These are phyloP conservation scores for Nothomitra cinnamomea DNA, from an alignment of 2,329 filamentous ascomycete species.

Conservation along the genomic window DNA sequence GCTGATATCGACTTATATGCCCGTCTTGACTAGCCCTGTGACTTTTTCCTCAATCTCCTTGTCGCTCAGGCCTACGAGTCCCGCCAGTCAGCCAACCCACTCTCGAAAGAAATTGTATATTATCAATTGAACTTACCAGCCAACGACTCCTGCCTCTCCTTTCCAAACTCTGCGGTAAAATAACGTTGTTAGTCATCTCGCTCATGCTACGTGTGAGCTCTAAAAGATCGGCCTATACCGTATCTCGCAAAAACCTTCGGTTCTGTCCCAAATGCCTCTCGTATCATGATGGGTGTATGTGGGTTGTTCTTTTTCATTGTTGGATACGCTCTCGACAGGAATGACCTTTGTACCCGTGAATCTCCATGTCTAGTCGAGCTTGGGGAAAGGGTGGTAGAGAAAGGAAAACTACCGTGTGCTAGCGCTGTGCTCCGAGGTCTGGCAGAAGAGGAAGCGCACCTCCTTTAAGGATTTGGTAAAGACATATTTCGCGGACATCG, in stretches of 20 bases:
- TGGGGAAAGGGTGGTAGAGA: background rate
- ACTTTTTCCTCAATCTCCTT: slow-evolving; percentile 55
- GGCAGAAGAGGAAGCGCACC: slow-evolving; percentile 93
- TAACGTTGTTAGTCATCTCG: background rate
- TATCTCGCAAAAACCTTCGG: slow-evolving; percentile 88
- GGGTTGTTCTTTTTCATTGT: slow-evolving; percentile 99
- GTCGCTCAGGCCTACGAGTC: slow-evolving; percentile 41
- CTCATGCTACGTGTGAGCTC: background rate
- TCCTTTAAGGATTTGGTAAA: slow-evolving; percentile 84
- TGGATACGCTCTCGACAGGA: slow-evolving; percentile 80
- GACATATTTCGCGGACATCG: slow-evolving; percentile 83
- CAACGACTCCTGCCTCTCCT: slow-evolving; percentile 48
- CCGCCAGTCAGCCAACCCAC: slow-evolving; percentile 8
- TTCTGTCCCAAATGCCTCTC: slow-evolving; percentile 71
- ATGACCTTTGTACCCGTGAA: slow-evolving; percentile 43
- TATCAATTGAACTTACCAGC: slow-evolving; percentile 29
- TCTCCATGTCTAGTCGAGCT: background rate
- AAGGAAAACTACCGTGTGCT: slow-evolving; percentile 46
- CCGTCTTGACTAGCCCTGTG: slow-evolving; percentile 34
- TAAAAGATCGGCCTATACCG: slow-evolving; percentile 36
- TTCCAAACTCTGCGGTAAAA: slow-evolving; percentile 39
- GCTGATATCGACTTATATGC: background rate
- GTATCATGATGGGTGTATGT: slow-evolving; percentile 78
- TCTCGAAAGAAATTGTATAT: slow-evolving; percentile 1
- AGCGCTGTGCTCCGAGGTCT: slow-evolving; percentile 80